phyloP scores from a whole-genome alignment of 805 yeast species.

The Saturnispora kantuleensis region DNA sequence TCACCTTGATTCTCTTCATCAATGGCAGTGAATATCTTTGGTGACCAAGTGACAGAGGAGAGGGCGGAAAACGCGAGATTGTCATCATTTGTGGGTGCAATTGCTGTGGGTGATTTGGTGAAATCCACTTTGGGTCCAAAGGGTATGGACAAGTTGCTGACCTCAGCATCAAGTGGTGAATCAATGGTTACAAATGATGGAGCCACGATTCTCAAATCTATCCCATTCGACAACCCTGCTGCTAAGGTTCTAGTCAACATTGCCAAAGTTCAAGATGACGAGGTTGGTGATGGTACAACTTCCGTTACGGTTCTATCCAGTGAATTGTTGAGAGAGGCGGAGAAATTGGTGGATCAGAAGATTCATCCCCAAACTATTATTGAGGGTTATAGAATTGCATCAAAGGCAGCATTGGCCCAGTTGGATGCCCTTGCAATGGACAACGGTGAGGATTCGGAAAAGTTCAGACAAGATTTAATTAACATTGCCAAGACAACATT shows the following conservation, averaged over 20 bases:
- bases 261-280: conserved; percentile 94
- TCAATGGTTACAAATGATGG: conserved; percentile 93
- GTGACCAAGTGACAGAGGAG: conserved; percentile 96
- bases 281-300: conserved; percentile 98
- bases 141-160: conserved; percentile 95
- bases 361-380: conserved; percentile 98
- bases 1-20: not conserved
- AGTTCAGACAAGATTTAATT: conserved; percentile 66
- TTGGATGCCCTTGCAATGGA: conserved; percentile 71
- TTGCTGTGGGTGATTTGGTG: conserved; percentile 96
- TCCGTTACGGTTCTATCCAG: conserved; percentile 92
- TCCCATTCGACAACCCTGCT: conserved; percentile 97
- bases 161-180: conserved; percentile 70
- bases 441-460: conserved; percentile 44
- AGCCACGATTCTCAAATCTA: conserved; percentile 83
- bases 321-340: conserved; percentile 92
- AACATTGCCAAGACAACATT: conserved; percentile 89
- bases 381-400: conserved; percentile 88
- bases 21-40: conserved; percentile 84
- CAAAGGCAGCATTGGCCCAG: conserved; percentile 75
- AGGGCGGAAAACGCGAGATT: conserved; percentile 97
- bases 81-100: conserved; percentile 96
- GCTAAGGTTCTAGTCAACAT: conserved; percentile 93
- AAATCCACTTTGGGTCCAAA: conserved; percentile 94
- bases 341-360: conserved; percentile 78